A percentile compares a stretch with the other conserved stretches of the same genome.
Conservation (phyloP, 306 rosid genomes). For the Alnus glutinosa region DNA sequence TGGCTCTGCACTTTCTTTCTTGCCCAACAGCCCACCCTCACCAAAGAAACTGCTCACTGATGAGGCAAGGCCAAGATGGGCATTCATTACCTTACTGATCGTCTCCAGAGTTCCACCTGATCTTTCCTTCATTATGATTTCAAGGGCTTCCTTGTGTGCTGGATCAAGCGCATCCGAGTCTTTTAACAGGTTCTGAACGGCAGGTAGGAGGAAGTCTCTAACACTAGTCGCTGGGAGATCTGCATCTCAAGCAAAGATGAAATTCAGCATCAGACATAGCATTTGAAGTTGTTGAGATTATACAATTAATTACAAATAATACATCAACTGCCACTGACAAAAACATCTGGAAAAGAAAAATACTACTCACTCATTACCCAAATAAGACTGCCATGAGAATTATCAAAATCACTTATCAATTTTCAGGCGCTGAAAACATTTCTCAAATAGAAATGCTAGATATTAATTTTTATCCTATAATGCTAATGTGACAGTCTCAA, state of each 20-base stretch:
- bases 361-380: not conserved
- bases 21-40: conserved; percentile 81
- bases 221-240: conserved; percentile 74
- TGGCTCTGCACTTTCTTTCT: conserved; percentile 61
- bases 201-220: conserved; percentile 77
- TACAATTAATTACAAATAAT: not conserved
- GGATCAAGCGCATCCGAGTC: conserved; percentile 89
- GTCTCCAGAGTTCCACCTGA: conserved; percentile 90
- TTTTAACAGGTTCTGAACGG: conserved; percentile 77
- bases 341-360: not conserved
- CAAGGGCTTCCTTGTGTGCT: conserved; percentile 98
- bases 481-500: no score
- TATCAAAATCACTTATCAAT: no score
- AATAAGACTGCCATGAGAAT: not conserved
- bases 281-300: not conserved
- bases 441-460: no score
- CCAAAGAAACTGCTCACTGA: conserved; percentile 84
- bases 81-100: conserved; percentile 93
- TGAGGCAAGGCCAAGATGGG: conserved; percentile 83
- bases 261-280: conserved; percentile 10
- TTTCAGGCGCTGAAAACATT: no score
- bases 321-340: not conserved
- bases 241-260: conserved; percentile 33
- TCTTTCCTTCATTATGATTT: conserved; percentile 91
- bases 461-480: no score